These are phyloP conservation scores for Phellopilus nigrolimitatus DNA, from an alignment of 1,284 basidiomycete genomes.

Conservation along the genomic window DNA sequence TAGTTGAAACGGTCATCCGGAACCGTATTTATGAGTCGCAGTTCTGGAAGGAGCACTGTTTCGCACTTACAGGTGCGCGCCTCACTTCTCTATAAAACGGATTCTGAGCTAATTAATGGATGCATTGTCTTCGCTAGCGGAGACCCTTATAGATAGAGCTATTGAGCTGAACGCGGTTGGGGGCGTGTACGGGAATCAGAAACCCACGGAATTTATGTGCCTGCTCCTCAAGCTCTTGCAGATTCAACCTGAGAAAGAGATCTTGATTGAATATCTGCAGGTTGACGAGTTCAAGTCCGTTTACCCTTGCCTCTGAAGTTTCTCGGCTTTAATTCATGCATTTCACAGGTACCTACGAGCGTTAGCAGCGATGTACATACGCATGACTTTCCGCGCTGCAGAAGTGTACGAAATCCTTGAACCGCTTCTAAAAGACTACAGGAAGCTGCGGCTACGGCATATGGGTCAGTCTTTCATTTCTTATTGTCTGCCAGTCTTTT, in stretches of 20 bases:
- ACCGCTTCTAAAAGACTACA: constrained; percentile 89
- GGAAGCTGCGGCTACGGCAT: constrained; percentile 81
- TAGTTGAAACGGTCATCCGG: constrained; percentile 96
- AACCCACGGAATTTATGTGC: constrained; percentile 89
- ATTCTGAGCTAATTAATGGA: not conserved
- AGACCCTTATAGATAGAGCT: constrained; percentile 90
- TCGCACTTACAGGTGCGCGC: constrained; percentile 77
- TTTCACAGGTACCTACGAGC: constrained; percentile 82
- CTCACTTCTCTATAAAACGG: not conserved
- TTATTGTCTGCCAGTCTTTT: constrained; percentile 5
- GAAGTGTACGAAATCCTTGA: constrained; percentile 94
- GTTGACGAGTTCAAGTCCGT: constrained; percentile 97
- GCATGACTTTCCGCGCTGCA: constrained; percentile 86
- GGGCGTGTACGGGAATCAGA: constrained; percentile 90
- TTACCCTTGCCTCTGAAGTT: not conserved
- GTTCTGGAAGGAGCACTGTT: constrained; percentile 98
- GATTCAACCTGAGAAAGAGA: constrained; percentile 96
- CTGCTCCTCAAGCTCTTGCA: constrained; percentile 92
- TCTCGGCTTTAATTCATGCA: not conserved
- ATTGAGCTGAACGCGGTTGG: constrained; percentile 82
- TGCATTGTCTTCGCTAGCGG: constrained; percentile 49
- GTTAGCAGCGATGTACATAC: constrained; percentile 89
- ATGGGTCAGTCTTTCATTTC: constrained; percentile 68
- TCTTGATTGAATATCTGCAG: constrained; percentile 89
- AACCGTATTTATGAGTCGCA: constrained; percentile 93